Conservation (phyloP, 1,284 basidiomycete species). For the Trichosporon sp. region DNA sequence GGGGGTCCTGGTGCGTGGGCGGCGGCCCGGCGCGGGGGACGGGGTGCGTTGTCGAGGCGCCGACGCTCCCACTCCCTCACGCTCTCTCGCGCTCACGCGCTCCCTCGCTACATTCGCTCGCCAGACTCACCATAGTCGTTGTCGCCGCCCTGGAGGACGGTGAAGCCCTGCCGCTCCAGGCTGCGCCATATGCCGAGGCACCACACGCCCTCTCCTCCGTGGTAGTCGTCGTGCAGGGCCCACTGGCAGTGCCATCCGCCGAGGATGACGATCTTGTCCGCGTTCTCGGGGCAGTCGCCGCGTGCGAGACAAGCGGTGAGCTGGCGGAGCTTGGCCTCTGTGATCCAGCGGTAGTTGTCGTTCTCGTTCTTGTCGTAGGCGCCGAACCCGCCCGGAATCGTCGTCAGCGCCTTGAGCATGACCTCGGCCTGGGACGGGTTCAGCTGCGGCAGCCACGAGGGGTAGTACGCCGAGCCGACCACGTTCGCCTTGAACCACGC, state of each 20-base stretch:
- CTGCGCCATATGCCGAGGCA: slow-evolving; percentile 13
- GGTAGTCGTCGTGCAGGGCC: slow-evolving; percentile 12
- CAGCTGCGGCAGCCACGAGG: background rate
- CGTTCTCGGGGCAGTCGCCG: slow-evolving; percentile 14
- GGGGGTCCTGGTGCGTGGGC: too few relatives aligned
- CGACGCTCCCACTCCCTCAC: too few relatives aligned
- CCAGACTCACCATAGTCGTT: slow-evolving; percentile 24
- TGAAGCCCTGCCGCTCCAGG: slow-evolving; percentile 25
- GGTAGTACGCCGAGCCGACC: background rate
- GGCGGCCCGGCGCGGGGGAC: too few relatives aligned
- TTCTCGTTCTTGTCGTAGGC: background rate
- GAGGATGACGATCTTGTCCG: slow-evolving; percentile 19
- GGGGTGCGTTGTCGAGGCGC: too few relatives aligned
- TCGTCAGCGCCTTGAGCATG: background rate
- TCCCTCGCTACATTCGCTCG: background rate
- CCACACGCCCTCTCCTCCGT: slow-evolving; percentile 18
- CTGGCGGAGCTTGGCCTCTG: slow-evolving; percentile 17
- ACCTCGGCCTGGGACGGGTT: background rate
- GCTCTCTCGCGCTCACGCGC: background rate
- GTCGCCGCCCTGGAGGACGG: slow-evolving; percentile 23
- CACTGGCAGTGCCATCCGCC: slow-evolving; percentile 13
- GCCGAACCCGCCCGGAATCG: background rate
- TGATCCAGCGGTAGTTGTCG: slow-evolving; percentile 17
- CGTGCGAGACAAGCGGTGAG: slow-evolving; percentile 14
- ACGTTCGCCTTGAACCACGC: slow-evolving; percentile 1